These are phyloP conservation scores for Sindora glabra DNA, from an alignment of 306 rosid species.

Conservation along the genomic window DNA sequence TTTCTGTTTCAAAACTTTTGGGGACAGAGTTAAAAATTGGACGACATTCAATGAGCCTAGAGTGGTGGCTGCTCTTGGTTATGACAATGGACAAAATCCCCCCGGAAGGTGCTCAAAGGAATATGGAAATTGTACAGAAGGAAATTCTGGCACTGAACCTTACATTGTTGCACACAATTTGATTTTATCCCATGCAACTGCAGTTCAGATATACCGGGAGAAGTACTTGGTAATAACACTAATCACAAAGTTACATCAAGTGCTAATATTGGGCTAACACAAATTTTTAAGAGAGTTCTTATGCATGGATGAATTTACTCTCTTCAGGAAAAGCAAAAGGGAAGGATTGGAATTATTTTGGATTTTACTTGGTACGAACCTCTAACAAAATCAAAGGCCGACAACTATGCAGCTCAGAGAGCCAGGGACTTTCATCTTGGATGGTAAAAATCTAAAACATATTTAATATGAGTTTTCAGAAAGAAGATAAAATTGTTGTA, in stretches of 20 bases:
- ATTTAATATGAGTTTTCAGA: not conserved
- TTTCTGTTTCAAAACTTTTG: conserved; percentile 83
- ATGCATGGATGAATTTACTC: conserved; percentile 2
- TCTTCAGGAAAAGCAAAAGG: conserved; percentile 62
- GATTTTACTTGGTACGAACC: conserved; percentile 94
- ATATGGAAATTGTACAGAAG: conserved; percentile 73
- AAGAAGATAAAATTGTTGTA: not conserved
- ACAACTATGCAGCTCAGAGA: conserved; percentile 84
- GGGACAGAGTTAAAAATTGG: conserved; percentile 94
- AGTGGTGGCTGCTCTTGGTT: conserved; percentile 88
- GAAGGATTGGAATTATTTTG: conserved; percentile 76
- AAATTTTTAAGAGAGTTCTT: not conserved
- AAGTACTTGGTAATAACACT: conserved; percentile 54
- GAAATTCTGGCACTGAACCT: conserved; percentile 85
- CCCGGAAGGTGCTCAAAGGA: conserved; percentile 87
- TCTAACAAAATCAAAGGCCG: conserved; percentile 83
- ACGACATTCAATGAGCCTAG: conserved; percentile 89
- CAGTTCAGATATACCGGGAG: conserved; percentile 70
- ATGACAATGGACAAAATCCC: conserved; percentile 70
- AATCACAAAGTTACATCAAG: not conserved
- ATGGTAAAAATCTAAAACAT: conserved; percentile 49
- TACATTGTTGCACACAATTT: conserved; percentile 74
- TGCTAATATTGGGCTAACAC: not conserved
- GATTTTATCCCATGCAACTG: conserved; percentile 83
- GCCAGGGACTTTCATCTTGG: conserved; percentile 92